Evolutionary conservation across 306 rosid species (phyloP).

Genomic region (Gleditsia sinensis): DNA sequence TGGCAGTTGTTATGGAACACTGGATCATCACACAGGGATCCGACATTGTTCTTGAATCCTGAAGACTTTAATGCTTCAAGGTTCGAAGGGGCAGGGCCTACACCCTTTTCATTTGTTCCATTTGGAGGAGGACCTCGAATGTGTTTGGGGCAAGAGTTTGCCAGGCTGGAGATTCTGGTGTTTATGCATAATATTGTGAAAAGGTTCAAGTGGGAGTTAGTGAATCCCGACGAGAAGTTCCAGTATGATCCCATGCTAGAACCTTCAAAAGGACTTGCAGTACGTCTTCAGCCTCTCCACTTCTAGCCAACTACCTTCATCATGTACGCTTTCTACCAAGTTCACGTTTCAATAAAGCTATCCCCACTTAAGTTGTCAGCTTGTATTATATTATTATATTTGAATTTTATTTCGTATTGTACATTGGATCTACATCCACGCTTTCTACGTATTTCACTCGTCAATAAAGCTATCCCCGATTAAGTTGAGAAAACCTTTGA

Average conservation of each 20-base stretch:
- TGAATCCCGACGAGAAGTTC: slow-evolving; percentile 44
- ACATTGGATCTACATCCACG: background rate
- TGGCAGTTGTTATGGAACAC: slow-evolving; percentile 51
- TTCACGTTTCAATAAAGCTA: too few species aligned
- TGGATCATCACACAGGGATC: slow-evolving; percentile 48
- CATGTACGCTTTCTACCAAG: too few species aligned
- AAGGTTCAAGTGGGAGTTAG: slow-evolving; percentile 53
- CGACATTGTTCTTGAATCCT: slow-evolving; percentile 40
- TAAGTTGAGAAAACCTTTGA: too few species aligned
- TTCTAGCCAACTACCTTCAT: slow-evolving; percentile 13
- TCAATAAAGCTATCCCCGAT: background rate
- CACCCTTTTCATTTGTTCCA: slow-evolving; percentile 50
- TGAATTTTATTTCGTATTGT: too few species aligned
- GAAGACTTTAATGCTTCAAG: slow-evolving; percentile 56
- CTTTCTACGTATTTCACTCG: too few species aligned
- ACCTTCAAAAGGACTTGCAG: slow-evolving; percentile 45
- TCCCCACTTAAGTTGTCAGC: background rate
- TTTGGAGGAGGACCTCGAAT: slow-evolving; percentile 67
- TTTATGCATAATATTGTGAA: slow-evolving; percentile 54
- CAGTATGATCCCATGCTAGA: slow-evolving; percentile 52
- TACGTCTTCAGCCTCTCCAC: slow-evolving; percentile 43
- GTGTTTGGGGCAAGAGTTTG: slow-evolving; percentile 63
- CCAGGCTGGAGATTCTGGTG: slow-evolving; percentile 51
- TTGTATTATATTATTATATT: background rate
- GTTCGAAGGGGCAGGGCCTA: slow-evolving; percentile 50